Base-by-base conservation (phyloP, 345 rosid species). In the Brassica incana region DNA sequence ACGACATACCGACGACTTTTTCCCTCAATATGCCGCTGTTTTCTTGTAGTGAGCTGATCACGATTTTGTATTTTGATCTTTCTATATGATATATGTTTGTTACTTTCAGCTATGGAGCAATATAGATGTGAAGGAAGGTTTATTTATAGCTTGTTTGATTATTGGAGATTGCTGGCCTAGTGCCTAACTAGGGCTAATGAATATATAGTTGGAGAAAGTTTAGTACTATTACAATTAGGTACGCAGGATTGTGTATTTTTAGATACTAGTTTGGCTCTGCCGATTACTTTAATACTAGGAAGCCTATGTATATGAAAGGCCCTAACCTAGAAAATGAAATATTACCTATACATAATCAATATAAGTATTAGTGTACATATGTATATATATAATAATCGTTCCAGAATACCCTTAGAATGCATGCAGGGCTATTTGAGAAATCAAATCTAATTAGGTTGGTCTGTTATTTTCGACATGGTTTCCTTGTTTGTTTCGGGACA, bases 71-170 rank as follows among this genome's bases (percentile, higher is more conserved):
- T 45, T 45, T 74, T 75, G 50, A 45, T 78, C 35, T 38, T 65
- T 67, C 2, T 62, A 11, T 27, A 10, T 65, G 27, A 7, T 48
- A 18, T 66, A 61, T 48, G 59, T 79, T 48, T 35, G 58, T 25
- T 30, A 45, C n/a, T 73, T 32, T 60, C 48, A 72, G 63, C 48
- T 72, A 23, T 65, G 65, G 9, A 71, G 70, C 0, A 20, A 52
- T 65, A 64, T 72, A 40, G 2, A 16, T 65, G 30, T 66, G 68
- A 43, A 43, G 9, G 69, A 62, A 67, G 69, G 23, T 9, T 9
- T 73, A 73, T 61, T 45, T 73, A 73, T 68, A 74, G 48, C 10
- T 48, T 65, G 18, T 52, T 1, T n/a, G 18, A n/a, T 52, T 52
- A 52, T 52, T 78, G 32, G 33, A 40, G 15, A 23, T 59, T 45